Base-by-base conservation (phyloP, 345 rosid species). In the Camelina hispida region DNA sequence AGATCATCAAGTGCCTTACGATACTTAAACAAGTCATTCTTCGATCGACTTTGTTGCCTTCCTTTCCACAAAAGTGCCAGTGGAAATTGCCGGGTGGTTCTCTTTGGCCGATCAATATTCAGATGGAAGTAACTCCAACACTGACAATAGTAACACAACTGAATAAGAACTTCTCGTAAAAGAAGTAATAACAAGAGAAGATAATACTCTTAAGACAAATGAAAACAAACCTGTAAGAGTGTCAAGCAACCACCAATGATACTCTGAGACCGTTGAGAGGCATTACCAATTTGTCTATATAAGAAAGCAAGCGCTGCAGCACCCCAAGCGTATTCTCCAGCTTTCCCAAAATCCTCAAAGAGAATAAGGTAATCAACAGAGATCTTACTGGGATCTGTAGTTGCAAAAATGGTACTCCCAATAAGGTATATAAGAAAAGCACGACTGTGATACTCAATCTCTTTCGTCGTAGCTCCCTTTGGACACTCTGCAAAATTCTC, bases 51-150 rank as follows among this genome's bases (percentile, higher is more conserved):
- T 43, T 85, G 83, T 73, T 88, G 93, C 82, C 88, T 90, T 48
- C 91, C 93, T 80, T 88, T 90, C 96, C 96, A 90, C 70, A 82
- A 68, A 34, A 88, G 89, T 22, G 86, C 88, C 60, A 86, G 83
- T 12, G 96, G 96, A 81, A 86, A 90, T 50, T 79, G 84, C 73
- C 83, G 88, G 30, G 68, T 70, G 51, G 85, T 79, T 46, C 78
- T 88, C 84, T 84, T 85, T n/a, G 96, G 91, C 63, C 87, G 76
- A 61, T 89, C 87, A 63, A 88, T 81, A 81, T 82, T 83, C 58
- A 90, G 84, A 71, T 88, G 96, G 75, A 86, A 85, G 85, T 90
- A 88, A 82, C 96, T 90, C 96, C 93, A 88, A 73, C 93, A 88
- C 93, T 88, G 77, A 75, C 69, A 55, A 79, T 40, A 2, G 43